Percentiles rank a stretch among this genome's conserved stretches.
Conservation (phyloP, 768 basidiomycete species). For the Albatrellus ellisii region DNA sequence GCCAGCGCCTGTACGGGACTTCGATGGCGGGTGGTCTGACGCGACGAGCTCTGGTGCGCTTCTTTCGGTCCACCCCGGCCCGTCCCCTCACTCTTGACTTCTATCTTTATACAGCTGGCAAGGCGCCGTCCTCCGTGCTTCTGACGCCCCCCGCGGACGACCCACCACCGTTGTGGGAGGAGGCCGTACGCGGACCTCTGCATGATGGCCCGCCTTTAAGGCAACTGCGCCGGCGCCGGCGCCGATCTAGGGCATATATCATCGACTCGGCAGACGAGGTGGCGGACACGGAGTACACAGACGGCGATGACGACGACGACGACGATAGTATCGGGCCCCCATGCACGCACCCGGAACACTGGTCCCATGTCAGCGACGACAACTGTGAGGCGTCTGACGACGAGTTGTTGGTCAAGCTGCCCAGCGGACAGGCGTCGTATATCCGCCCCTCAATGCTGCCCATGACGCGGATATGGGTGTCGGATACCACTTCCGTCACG, state of each 20-base stretch:
- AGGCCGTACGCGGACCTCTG: neutral
- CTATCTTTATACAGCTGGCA: neutral
- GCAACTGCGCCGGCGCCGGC: conserved; percentile 9
- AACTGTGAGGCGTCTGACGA: neutral
- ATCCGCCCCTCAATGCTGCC: conserved; percentile 12
- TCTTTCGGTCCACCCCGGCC: neutral
- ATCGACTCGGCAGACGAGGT: conserved; percentile 9
- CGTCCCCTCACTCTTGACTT: neutral
- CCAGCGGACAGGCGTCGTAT: conserved; percentile 2
- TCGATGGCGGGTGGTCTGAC: conserved; percentile 2
- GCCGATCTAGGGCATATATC: conserved; percentile 6
- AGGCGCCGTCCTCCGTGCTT: conserved; percentile 9
- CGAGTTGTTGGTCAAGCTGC: neutral
- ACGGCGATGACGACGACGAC: conserved; percentile 27
- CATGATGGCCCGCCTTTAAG: neutral
- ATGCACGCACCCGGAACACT: conserved; percentile 3
- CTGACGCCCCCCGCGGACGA: conserved; percentile 8
- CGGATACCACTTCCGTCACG: conserved; percentile 21
- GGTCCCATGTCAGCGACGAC: conserved; percentile 6
- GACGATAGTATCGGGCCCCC: no score
- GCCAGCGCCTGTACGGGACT: neutral
- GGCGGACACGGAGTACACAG: conserved; percentile 26
- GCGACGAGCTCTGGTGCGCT: conserved; percentile 4
- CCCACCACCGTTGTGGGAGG: conserved; percentile 5
- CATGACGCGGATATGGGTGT: conserved; percentile 14